Evolutionary conservation across 2,329 filamentous ascomycete genomes (phyloP), one percentile per base, ranked within the genome.

Genomic region (Nigrospora osmanthi): DNA sequence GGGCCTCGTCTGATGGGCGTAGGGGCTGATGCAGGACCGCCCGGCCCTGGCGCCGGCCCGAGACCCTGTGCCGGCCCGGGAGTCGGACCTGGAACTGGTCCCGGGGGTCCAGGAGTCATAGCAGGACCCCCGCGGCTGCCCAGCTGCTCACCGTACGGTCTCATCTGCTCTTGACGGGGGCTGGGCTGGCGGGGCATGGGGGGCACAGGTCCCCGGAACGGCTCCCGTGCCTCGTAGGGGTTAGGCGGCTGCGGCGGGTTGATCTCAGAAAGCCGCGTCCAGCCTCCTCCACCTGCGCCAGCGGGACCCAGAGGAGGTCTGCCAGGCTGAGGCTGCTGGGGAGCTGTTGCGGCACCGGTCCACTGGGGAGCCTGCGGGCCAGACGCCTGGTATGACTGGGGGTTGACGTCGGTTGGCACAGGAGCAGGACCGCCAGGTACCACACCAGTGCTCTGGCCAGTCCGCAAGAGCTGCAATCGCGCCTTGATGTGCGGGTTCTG

Each of bases 401-500:
- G 91, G 62, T 97, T 90, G 17, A 97, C 89, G 65, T 98, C 93
- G 58, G 95, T 91, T 9, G 93, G 91, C 56, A 93, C 80, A n/a
- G 91, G 90, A 42, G 85, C 87, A 53, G 75, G 47, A 6, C 47
- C 83, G 54, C 76, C 83, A 57, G 85, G 87, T 49, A 85, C 75
- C 55, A 85, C 73, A 49, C 87, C 83, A 59, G 81, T 84, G 49
- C 81, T 76, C 56, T 86, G 84, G 15, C 88, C 88, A 52, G 81
- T 90, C 47, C 93, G 87, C 46, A 98, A 78, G 39, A 98, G 75
- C 61, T 95, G 87, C 49, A 98, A 75, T 49, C 93, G 83, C 47
- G 90, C 89, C 67, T 97, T 97, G 73, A 98, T 97, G 64, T 97
- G 91, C 35, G 88, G 87, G 61, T 98, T 97, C 49, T 73, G 75